These are phyloP conservation scores for Sporothrix dimorphospora DNA, from an alignment of 2,329 filamentous ascomycete species.

Conservation along the genomic window DNA sequence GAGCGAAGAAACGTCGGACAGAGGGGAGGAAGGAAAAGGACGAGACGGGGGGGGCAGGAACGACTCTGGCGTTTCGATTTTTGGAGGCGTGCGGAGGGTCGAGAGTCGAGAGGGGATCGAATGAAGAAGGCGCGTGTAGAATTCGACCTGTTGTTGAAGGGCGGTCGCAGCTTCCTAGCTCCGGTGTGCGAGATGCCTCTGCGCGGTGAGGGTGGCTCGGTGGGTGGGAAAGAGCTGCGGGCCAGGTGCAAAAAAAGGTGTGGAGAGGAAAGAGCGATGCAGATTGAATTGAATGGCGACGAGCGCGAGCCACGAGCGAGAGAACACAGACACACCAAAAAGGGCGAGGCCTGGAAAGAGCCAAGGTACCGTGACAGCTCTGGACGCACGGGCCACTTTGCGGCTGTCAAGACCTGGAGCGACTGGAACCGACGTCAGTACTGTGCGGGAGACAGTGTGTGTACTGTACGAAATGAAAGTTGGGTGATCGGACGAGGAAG, in stretches of 20 bases:
- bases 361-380: slow-evolving; percentile 21
- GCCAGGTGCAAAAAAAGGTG: not conserved
- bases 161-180: slow-evolving; percentile 23
- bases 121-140: not conserved
- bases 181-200: not conserved
- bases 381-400: slow-evolving; percentile 24
- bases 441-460: slow-evolving; percentile 13
- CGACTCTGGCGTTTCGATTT: not conserved
- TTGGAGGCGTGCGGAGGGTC: no score
- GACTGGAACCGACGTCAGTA: slow-evolving; percentile 11
- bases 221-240: no score
- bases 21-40: not conserved
- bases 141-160: not conserved
- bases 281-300: not conserved
- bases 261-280: not conserved
- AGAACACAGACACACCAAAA: not conserved
- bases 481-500: not conserved
- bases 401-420: slow-evolving; percentile 10
- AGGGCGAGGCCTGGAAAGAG: not conserved
- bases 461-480: not conserved
- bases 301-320: not conserved
- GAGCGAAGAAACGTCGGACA: not conserved
- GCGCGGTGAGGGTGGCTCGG: not conserved
- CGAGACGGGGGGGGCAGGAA: not conserved
- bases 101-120: not conserved